A percentile compares a stretch with the other conserved stretches of the same genome.
phyloP scores from a whole-genome alignment of 495 filamentous ascomycete species.

The Xylaria castorea region DNA sequence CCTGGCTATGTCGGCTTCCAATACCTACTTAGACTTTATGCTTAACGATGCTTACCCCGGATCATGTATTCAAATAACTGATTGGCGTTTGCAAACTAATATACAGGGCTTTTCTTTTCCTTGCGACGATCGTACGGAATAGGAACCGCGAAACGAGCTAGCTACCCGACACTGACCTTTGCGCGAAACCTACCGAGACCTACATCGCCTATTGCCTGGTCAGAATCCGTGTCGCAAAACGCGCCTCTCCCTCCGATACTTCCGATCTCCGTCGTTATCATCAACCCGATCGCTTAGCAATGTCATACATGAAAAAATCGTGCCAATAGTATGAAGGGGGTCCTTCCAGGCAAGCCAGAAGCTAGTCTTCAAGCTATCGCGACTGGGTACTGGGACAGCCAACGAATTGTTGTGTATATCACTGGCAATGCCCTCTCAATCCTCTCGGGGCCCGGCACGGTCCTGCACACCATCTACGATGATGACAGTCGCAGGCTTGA shows the following conservation, averaged over 20 bases:
- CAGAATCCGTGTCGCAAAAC: slow-evolving; percentile 24
- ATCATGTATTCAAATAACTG: not conserved
- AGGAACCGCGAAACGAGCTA: not conserved
- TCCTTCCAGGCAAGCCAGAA: slow-evolving; percentile 91
- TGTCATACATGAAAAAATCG: slow-evolving; percentile 33
- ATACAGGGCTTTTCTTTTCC: not conserved
- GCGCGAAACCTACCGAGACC: not conserved
- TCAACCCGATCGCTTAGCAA: slow-evolving; percentile 31
- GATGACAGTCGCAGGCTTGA: slow-evolving; percentile 75
- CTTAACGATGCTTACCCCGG: not conserved
- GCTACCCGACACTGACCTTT: slow-evolving; percentile 18
- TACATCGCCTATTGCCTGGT: not conserved
- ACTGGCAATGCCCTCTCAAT: slow-evolving; percentile 87
- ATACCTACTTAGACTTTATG: not conserved
- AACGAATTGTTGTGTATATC: slow-evolving; percentile 89
- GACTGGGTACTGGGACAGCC: slow-evolving; percentile 81
- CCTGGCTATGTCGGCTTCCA: slow-evolving; percentile 8
- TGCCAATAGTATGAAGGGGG: slow-evolving; percentile 66
- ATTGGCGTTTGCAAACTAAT: not conserved
- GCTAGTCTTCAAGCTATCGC: slow-evolving; percentile 88
- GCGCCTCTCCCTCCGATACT: not conserved
- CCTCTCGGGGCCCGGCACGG: slow-evolving; percentile 72
- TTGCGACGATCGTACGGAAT: not conserved
- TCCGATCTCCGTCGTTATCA: not conserved
- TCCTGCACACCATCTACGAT: slow-evolving; percentile 91